Evolutionary conservation across 768 basidiomycete species (phyloP).

Genomic region (Panellus pusillus): DNA sequence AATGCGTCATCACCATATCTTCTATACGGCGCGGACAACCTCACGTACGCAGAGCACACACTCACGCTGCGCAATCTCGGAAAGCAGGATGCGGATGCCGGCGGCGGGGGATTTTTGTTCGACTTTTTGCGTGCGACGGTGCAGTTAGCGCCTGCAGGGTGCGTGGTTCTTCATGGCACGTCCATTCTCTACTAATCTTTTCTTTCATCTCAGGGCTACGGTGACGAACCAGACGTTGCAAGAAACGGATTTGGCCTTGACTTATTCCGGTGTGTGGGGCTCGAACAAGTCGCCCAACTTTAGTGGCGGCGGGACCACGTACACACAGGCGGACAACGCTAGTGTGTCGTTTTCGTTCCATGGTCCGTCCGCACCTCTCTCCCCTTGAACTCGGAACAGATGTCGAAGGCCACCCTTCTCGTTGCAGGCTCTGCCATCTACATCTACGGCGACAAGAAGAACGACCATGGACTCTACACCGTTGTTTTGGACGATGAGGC

Average conservation of each 20-base stretch:
- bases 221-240: constrained; percentile 41
- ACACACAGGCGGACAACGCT: constrained; percentile 41
- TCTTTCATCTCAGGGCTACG: constrained; percentile 32
- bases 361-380: constrained; percentile 26
- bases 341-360: constrained; percentile 43
- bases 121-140: constrained; percentile 43
- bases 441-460: constrained; percentile 50
- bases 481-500: constrained; percentile 38
- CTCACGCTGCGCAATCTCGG: constrained; percentile 44
- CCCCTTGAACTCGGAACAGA: no score
- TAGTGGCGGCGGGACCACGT: constrained; percentile 45
- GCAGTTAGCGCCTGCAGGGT: constrained; percentile 47
- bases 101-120: constrained; percentile 39
- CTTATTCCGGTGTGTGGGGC: constrained; percentile 41
- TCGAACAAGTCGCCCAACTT: constrained; percentile 44
- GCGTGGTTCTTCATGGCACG: constrained; percentile 14
- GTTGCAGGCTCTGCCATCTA: constrained; percentile 42
- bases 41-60: constrained; percentile 40
- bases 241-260: constrained; percentile 40
- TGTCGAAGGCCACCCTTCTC: not conserved
- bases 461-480: constrained; percentile 46
- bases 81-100: constrained; percentile 33
- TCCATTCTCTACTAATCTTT: not conserved
- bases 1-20: constrained; percentile 34
- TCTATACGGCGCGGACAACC: constrained; percentile 33